A percentile compares a stretch with the other conserved stretches of the same genome.
Conservation (phyloP, 2,329 filamentous ascomycete genomes). For the Bipolaris sorokiniana region DNA sequence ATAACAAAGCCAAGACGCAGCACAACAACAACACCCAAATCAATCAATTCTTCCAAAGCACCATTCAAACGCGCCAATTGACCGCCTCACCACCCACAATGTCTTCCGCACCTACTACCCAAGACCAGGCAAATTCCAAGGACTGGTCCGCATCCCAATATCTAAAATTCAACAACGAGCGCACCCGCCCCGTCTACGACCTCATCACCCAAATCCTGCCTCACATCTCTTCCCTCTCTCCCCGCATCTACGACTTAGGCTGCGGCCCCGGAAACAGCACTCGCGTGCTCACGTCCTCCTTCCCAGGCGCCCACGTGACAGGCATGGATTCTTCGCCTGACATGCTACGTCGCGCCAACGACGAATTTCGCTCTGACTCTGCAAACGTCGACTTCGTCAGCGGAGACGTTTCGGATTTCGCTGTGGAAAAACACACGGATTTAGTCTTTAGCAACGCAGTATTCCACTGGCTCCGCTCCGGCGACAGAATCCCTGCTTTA, state of each 20-base stretch:
- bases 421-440: conserved; percentile 25
- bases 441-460: conserved; percentile 65
- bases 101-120: not conserved
- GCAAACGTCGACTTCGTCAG: conserved; percentile 52
- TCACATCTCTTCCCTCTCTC: conserved; percentile 33
- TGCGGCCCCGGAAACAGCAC: conserved; percentile 68
- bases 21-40: not conserved
- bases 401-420: conserved; percentile 56
- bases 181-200: conserved; percentile 61
- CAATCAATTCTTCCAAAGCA: not conserved
- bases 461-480: conserved; percentile 62
- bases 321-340: conserved; percentile 63
- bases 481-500: conserved; percentile 55
- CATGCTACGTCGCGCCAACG: conserved; percentile 60
- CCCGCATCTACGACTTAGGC: conserved; percentile 62
- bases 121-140: conserved; percentile 14
- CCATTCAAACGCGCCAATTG: not conserved
- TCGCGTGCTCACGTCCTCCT: conserved; percentile 55
- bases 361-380: conserved; percentile 39
- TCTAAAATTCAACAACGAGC: conserved; percentile 61
- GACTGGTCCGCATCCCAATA: conserved; percentile 66
- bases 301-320: conserved; percentile 55
- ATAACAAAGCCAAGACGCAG: not conserved
- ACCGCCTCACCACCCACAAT: not conserved
- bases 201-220: conserved; percentile 58